A percentile compares a stretch with the other conserved stretches of the same genome.
Conservation (phyloP, 352 stramenopile species). For the Phytophthora cactorum region DNA sequence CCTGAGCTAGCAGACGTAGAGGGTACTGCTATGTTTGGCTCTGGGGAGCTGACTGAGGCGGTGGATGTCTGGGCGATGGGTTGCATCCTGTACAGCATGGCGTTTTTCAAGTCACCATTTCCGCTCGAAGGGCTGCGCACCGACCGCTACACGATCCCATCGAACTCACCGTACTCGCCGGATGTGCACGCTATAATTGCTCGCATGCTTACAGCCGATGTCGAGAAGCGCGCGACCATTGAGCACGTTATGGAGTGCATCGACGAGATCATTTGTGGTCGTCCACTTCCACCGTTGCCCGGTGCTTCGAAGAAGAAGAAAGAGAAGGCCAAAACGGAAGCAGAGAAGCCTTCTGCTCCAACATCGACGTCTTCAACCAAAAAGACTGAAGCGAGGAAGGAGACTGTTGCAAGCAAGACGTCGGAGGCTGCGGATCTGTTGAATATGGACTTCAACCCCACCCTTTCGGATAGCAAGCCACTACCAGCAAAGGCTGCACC, state of each 20-base stretch:
- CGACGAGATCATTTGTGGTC: slow-evolving; percentile 59
- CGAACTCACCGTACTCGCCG: slow-evolving; percentile 89
- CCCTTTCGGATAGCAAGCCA: slow-evolving; percentile 44
- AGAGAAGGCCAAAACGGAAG: slow-evolving; percentile 25
- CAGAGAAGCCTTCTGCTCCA: slow-evolving; percentile 5
- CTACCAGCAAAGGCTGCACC: slow-evolving; percentile 17
- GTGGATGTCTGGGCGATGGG: slow-evolving; percentile 96
- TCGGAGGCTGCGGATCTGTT: slow-evolving; percentile 55
- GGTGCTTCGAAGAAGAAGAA: slow-evolving; percentile 38
- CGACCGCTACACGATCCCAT: slow-evolving; percentile 93
- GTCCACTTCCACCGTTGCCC: slow-evolving; percentile 45
- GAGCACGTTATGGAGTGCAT: slow-evolving; percentile 93
- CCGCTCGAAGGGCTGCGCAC: slow-evolving; percentile 94
- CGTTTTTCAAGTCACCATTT: slow-evolving; percentile 97
- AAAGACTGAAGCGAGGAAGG: slow-evolving; percentile 63
- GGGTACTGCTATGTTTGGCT: slow-evolving; percentile 91
- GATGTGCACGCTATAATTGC: slow-evolving; percentile 90
- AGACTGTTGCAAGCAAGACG: slow-evolving; percentile 47
- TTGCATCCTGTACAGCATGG: slow-evolving; percentile 96
- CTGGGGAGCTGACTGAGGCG: slow-evolving; percentile 90
- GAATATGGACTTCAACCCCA: slow-evolving; percentile 74
- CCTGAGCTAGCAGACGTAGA: slow-evolving; percentile 97
- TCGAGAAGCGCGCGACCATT: slow-evolving; percentile 91
- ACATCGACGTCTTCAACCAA: slow-evolving; percentile 32
- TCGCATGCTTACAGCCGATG: slow-evolving; percentile 92